These are phyloP conservation scores for Dipodascus albidus DNA, from an alignment of 805 yeast genomes.

Conservation along the genomic window DNA sequence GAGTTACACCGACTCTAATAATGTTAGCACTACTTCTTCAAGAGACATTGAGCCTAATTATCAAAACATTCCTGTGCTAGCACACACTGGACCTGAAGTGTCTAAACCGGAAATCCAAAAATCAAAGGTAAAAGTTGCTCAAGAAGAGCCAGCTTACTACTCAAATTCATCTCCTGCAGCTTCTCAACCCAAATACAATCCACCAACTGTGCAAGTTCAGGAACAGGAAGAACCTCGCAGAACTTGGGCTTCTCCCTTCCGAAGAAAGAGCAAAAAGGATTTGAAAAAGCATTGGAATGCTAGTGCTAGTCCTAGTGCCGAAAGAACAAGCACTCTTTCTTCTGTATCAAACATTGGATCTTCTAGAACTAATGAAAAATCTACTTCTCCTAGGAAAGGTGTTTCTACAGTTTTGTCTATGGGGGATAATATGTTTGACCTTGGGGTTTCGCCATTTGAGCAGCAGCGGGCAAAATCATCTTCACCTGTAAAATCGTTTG, in stretches of 20 bases:
- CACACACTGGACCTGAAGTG: not conserved
- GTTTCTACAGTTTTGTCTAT: slow-evolving; percentile 13
- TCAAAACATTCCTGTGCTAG: not conserved
- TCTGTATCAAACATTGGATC: not conserved
- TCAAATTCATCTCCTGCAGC: not conserved
- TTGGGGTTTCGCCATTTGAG: slow-evolving; percentile 13
- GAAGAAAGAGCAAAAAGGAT: slow-evolving; percentile 27
- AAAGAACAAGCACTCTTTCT: slow-evolving; percentile 1
- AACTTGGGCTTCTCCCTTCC: slow-evolving; percentile 35
- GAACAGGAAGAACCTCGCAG: slow-evolving; percentile 14
- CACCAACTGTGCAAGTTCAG: slow-evolving; percentile 1
- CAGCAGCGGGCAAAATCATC: slow-evolving; percentile 9
- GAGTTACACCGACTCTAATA: not conserved
- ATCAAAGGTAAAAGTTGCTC: slow-evolving; percentile 5
- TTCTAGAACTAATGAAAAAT: not conserved
- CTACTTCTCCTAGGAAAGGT: slow-evolving; percentile 1
- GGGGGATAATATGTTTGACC: slow-evolving; percentile 23
- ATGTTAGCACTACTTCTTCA: not conserved
- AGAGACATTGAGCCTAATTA: not conserved
- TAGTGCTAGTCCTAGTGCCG: slow-evolving; percentile 4
- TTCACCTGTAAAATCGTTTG: slow-evolving; percentile 12
- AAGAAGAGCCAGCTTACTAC: too few species aligned
- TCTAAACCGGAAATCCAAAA: slow-evolving; percentile 3
- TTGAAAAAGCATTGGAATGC: slow-evolving; percentile 17
- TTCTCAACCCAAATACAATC: slow-evolving; percentile 2